phyloP scores from a whole-genome alignment of 805 yeast genomes.

The Kodamaea lidongshanica region DNA sequence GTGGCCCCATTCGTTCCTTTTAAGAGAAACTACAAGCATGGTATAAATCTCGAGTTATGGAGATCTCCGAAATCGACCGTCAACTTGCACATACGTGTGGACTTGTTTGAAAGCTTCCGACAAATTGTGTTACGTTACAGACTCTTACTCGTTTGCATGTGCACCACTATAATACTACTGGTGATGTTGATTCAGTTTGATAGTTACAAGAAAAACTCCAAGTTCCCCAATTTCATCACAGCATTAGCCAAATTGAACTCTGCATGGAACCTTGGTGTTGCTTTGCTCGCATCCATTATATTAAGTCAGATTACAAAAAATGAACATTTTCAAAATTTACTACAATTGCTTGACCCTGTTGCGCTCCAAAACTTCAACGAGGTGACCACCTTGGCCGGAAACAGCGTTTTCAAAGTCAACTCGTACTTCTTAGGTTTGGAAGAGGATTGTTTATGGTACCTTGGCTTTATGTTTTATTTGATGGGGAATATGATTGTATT shows the following conservation, averaged over 20 bases:
- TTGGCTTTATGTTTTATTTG: constrained; percentile 53
- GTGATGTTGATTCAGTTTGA: constrained; percentile 52
- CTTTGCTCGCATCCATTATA: constrained; percentile 21
- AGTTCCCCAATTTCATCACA: constrained; percentile 24
- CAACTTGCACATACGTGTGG: constrained; percentile 42
- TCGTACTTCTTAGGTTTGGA: constrained; percentile 65
- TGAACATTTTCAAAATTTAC: constrained; percentile 29
- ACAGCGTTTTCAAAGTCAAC: constrained; percentile 36
- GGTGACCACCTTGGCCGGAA: constrained; percentile 30
- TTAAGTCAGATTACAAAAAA: constrained; percentile 36
- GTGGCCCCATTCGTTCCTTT: constrained; percentile 67
- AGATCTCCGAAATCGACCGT: constrained; percentile 31
- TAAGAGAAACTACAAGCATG: constrained; percentile 20
- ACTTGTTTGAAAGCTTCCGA: constrained; percentile 56
- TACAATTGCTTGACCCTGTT: constrained; percentile 49
- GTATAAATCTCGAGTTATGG: constrained; percentile 38
- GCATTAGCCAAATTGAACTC: constrained; percentile 32
- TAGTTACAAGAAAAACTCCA: constrained; percentile 19
- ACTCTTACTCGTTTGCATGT: constrained; percentile 64
- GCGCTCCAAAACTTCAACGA: constrained; percentile 42
- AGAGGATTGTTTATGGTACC: constrained; percentile 47
- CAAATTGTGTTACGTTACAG: constrained; percentile 72
- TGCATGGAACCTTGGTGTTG: constrained; percentile 15
- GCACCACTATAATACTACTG: constrained; percentile 52
- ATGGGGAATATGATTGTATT: constrained; percentile 42